Evolutionary conservation across 306 rosid genomes (phyloP), one percentile per base, ranked within the genome.

Genomic region (Erythrophleum fordii): DNA sequence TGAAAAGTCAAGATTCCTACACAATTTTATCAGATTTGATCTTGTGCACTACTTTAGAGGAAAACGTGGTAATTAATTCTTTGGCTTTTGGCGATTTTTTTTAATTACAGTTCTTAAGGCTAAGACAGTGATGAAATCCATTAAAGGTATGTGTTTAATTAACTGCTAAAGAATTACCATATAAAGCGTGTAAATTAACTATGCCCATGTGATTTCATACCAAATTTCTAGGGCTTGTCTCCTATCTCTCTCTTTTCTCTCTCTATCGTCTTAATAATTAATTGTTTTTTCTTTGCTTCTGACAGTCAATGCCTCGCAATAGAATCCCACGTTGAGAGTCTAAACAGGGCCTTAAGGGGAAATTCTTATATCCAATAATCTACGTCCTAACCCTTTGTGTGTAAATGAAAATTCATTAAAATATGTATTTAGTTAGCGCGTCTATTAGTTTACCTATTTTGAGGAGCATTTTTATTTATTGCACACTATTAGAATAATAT

Each of bases 291-390:
- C 51, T 17, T 44, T 69, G 74, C 39, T 76, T 58, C 65, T 80
- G 31, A 3, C 23, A 77, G 85, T 86, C 87, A 84, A 79, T 83
- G 87, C 42, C 83, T 84, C 83, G 83, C 60, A 44, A 41, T 35
- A 44, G 35, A 45, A 39, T 59, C 7, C 69, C 42, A 62, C 45
- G 41, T 60, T 60, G 68, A 29, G 20, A 60, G 20, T 41, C 35
- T 53, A 53, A 20, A n/a, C 11, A 18, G 59, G 6, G 25, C 59
- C 18, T 52, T 31, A 31, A 31, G 34, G 34, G 4, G 34, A 31
- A 31, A 31, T 31, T n/a, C n/a, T n/a, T n/a, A n/a, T n/a, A n/a
- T n/a, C n/a, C n/a, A n/a, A n/a, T n/a, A n/a, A 31, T 31, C 4
- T 1, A 31, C 34, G 2, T 31, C 1, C 34, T 4, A 31, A 31